These are phyloP conservation scores for Exserohilum turcica DNA, from an alignment of 2,329 filamentous ascomycete genomes.

Conservation along the genomic window DNA sequence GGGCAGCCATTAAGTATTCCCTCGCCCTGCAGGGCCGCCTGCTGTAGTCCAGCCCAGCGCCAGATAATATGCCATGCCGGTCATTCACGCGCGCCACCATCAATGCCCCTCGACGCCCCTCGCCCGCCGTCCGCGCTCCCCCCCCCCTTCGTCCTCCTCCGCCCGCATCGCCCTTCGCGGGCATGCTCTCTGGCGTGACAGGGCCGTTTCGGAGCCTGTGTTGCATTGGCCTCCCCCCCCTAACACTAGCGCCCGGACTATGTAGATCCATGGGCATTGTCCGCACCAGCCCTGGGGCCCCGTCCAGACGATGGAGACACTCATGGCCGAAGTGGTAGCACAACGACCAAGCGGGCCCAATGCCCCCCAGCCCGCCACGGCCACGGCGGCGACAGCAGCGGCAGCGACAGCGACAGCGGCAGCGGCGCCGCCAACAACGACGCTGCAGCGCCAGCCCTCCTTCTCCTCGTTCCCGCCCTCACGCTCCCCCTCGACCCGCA, in stretches of 20 bases:
- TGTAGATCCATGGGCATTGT: conserved; percentile 22
- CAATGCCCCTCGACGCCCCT: background rate
- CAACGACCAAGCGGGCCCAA: conserved; percentile 28
- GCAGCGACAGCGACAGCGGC: no score
- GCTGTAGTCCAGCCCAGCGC: background rate
- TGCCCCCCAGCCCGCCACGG: conserved; percentile 19
- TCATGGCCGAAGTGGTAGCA: conserved; percentile 41
- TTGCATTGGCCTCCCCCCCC: conserved; percentile 25
- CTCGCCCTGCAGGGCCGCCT: no score
- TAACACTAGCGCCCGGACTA: conserved; percentile 20
- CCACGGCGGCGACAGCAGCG: no score
- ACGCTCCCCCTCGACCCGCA: conserved; percentile 47
- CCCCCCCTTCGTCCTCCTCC: background rate
- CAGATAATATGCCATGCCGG: background rate
- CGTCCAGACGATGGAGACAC: conserved; percentile 28
- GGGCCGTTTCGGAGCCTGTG: conserved; percentile 13
- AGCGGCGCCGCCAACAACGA: no score
- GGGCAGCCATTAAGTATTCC: no score
- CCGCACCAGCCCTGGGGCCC: conserved; percentile 13
- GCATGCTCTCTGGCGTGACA: background rate
- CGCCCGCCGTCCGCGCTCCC: background rate
- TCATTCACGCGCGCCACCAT: background rate
- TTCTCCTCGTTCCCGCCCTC: conserved; percentile 51
- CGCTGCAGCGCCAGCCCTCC: conserved; percentile 49
- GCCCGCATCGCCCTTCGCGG: background rate